Base-by-base conservation (phyloP, 2,329 filamentous ascomycete genomes). In the Aaosphaeria arxii region DNA sequence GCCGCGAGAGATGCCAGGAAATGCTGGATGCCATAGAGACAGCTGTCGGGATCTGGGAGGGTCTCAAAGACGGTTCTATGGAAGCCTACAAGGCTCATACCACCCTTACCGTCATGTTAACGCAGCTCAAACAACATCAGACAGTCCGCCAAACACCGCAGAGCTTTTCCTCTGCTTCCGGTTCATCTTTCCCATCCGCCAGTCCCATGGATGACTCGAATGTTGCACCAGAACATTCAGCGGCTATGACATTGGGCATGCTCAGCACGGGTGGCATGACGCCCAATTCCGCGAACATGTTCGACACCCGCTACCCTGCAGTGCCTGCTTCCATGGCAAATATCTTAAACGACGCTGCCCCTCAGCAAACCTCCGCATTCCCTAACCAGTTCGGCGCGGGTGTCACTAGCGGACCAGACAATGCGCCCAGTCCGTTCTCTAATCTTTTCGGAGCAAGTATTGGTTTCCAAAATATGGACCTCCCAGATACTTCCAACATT, bases 31-130 rank as follows among this genome's bases (percentile, higher is more conserved):
- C 85, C 1, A 79, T 97, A 3, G 86, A 91, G 62, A 80, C 79
- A 13, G 88, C 88, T 6, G 81, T 83, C 41, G 77, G 80, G 13
- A 94, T 97, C 47, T 97, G 91, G 91, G 85, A 87, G 43, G 83
- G 83, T 7, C 76, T 91, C 7, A 82, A 85, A 3, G 86, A 94
- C 46, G 78, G 84, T 28, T 94, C 88, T 1, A 87, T 96, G 73
- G 92, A 97, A 57, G 90, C 91, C 0, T 91, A 86, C 74, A 97
- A 97, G 72, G 92, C 90, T 1, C 84, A 84, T 38, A 84, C 83
- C 39, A 80, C 92, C 28, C 76, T 97, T n/a, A 85, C 84, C 24
- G 84, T 96, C 44, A 91, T 97, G 82, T 73, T 97, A 40, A 79
- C 84, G 31, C 94, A 94, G 68, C 78, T 96, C 46, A 85, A 80